Conservation (phyloP, 768 basidiomycete species). For the Gautieria morchelliformis region DNA sequence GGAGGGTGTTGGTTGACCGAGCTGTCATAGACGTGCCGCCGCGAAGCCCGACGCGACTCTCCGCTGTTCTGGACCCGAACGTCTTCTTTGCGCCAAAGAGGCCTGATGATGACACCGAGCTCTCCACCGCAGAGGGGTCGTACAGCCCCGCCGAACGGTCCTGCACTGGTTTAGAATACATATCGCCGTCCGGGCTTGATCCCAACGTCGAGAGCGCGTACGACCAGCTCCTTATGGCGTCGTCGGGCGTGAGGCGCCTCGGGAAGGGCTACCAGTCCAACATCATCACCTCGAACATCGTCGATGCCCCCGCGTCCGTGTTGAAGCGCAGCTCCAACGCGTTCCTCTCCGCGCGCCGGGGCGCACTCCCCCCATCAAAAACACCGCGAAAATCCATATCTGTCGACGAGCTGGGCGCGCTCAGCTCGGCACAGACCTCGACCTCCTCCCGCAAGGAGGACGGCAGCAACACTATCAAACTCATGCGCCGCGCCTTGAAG, state of each 20-base stretch:
- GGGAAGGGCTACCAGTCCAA: slow-evolving; percentile 79
- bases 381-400: slow-evolving; percentile 6
- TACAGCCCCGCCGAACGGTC: slow-evolving; percentile 31
- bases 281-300: slow-evolving; percentile 30
- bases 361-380: background rate
- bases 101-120: slow-evolving; percentile 13
- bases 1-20: background rate
- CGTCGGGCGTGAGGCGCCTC: slow-evolving; percentile 67
- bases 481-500: slow-evolving; percentile 65
- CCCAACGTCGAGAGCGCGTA: slow-evolving; percentile 51
- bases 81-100: slow-evolving; percentile 51
- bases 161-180: slow-evolving; percentile 40
- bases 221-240: slow-evolving; percentile 76
- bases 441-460: slow-evolving; percentile 36
- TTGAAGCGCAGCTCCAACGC: slow-evolving; percentile 3
- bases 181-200: background rate
- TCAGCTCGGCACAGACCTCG: slow-evolving; percentile 31
- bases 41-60: slow-evolving; percentile 35
- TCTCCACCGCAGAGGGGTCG: slow-evolving; percentile 30
- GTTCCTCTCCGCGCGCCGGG: slow-evolving; percentile 7
- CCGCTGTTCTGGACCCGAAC: slow-evolving; percentile 57
- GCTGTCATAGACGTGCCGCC: slow-evolving; percentile 23
- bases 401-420: slow-evolving; percentile 15
- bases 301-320: slow-evolving; percentile 5
- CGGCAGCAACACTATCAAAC: slow-evolving; percentile 38